Conservation (phyloP, 139 green algal genomes). For the Yamagishiella unicocca region DNA sequence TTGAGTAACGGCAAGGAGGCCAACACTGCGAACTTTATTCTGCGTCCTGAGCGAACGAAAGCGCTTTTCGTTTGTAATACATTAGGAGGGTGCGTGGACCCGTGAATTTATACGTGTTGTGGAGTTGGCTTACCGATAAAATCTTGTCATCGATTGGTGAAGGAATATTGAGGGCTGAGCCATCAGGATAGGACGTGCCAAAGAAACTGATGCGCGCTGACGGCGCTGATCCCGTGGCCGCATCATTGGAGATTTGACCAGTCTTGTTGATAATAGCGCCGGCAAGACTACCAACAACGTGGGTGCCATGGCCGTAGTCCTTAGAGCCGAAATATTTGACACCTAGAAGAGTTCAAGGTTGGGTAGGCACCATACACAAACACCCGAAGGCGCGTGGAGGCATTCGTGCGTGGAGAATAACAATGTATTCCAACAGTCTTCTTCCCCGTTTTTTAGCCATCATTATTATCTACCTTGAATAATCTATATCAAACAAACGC, state of each 20-base stretch:
- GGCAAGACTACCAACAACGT: neutral
- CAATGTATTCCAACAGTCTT: neutral
- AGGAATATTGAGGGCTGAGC: neutral
- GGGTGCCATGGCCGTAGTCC: neutral
- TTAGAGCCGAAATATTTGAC: neutral
- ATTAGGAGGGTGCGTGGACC: too few relatives aligned
- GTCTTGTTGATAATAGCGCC: neutral
- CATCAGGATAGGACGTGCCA: neutral
- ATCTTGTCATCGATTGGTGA: neutral
- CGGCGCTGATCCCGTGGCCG: neutral
- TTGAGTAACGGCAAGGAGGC: too few relatives aligned
- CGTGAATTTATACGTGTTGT: too few relatives aligned
- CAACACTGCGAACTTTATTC: too few relatives aligned
- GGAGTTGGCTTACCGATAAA: neutral
- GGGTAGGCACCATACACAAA: too few relatives aligned
- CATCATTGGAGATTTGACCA: neutral
- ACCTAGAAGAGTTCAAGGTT: too few relatives aligned
- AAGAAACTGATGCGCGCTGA: constrained; percentile 1
- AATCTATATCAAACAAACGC: too few relatives aligned
- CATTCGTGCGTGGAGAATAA: neutral
- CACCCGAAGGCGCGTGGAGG: neutral
- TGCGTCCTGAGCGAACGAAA: too few relatives aligned
- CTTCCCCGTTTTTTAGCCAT: neutral
- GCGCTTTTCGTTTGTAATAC: too few relatives aligned
- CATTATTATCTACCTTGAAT: too few relatives aligned